Base-by-base conservation (phyloP, 352 stramenopile species). In the Phytopythium boreale region DNA sequence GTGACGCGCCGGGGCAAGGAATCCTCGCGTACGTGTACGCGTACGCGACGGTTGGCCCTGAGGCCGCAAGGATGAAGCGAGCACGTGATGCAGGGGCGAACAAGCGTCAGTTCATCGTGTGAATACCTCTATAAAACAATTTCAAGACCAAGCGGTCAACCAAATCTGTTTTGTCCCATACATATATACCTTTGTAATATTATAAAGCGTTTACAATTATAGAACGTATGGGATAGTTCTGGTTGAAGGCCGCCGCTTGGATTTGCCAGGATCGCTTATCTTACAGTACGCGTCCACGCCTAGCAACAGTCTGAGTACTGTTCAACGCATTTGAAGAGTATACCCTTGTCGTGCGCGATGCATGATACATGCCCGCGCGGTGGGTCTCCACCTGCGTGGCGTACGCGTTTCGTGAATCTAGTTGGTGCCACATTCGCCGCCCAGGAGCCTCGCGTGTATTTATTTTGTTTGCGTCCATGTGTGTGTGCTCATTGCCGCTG, bases 371-470 rank as follows among this genome's bases (percentile, higher is more conserved):
- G 41, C 41, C 41, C 41, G 41, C 41, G 7, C 41, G 19, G 17
- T 11, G 2, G 41, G 4, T 4, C 14, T 44, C 39, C 39, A 44
- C 7, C 39, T 24, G 41, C 41, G 14, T 41, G 17, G 50, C 50
- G 27, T 36, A 27, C 26, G 26, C 14, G 50, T 36, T 36, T 7
- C 50, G 15, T 20, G 20, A 55, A 56, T 56, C 50, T 56, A 56
- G 50, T 36, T 19, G 19, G 50, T 56, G 50, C 50, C 50, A 56
- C 50, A 36, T 37, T 56, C 50, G 14, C 41, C 26, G n/a, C 41
- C 2, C 34, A 39, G 34, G 10, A 12, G 34, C 34, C 34, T 39
- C 34, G 6, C 2, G 34, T 39, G 34, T 39, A 14, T n/a, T n/a
- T n/a, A n/a, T n/a, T 36, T 36, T 36, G 31, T 36, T 3, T 36